These are phyloP conservation scores for Dryas octopetala DNA, from an alignment of 306 rosid genomes.

Conservation along the genomic window DNA sequence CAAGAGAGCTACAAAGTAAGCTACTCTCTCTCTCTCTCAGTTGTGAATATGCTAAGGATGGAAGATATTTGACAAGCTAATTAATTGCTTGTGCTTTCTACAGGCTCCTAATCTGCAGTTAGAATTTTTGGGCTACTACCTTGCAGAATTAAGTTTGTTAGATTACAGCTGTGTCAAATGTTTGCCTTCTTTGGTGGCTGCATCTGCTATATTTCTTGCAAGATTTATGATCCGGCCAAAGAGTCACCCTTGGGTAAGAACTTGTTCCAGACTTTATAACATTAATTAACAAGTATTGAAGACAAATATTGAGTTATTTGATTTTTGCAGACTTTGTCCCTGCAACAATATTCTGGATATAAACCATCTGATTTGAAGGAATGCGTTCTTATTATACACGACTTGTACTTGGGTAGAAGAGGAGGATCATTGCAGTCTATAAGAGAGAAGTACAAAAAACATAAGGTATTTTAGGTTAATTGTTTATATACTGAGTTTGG, in stretches of 20 bases:
- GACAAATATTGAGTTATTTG: slow-evolving; percentile 7
- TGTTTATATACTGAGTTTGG: background rate
- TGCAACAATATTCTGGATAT: slow-evolving; percentile 58
- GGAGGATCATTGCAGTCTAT: slow-evolving; percentile 60
- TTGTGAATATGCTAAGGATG: background rate
- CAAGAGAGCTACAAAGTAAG: slow-evolving; percentile 58
- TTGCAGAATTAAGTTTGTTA: slow-evolving; percentile 84
- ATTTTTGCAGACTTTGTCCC: slow-evolving; percentile 41
- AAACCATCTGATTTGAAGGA: slow-evolving; percentile 58
- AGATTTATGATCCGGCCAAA: slow-evolving; percentile 59
- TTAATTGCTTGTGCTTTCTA: slow-evolving; percentile 9
- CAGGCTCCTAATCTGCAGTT: slow-evolving; percentile 62
- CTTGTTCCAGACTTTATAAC: background rate
- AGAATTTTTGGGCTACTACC: slow-evolving; percentile 74
- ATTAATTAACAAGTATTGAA: background rate
- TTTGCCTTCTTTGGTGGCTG: slow-evolving; percentile 87
- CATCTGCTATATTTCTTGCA: slow-evolving; percentile 70
- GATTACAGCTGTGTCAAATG: slow-evolving; percentile 71
- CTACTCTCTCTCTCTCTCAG: background rate
- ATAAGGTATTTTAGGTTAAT: slow-evolving; percentile 47
- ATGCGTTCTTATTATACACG: slow-evolving; percentile 60
- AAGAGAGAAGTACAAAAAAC: slow-evolving; percentile 81
- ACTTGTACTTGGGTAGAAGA: slow-evolving; percentile 71
- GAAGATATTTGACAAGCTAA: slow-evolving; percentile 14
- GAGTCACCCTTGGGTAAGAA: slow-evolving; percentile 74